Base-by-base conservation (phyloP, 306 rosid genomes). In the Erythrophleum fordii region DNA sequence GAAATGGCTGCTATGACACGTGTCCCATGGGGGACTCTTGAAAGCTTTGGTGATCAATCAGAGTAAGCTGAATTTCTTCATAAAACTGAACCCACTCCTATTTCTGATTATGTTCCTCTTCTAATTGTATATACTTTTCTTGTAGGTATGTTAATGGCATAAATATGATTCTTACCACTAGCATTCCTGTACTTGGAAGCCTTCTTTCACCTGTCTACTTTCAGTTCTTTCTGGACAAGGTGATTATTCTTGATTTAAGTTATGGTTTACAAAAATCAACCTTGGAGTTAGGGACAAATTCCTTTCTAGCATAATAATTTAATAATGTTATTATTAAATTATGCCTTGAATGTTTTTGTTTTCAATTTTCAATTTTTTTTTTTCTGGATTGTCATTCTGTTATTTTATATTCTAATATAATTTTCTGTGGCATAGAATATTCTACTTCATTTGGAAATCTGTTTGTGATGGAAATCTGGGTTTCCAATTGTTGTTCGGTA, bases 1-100 rank as follows among this genome's bases (percentile, higher is more conserved):
- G 99, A 95, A 89, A 93, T 95, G 99, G 94, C 97, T 65, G 92
- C 94, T 55, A 95, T 95, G 99, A 92, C 97, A 77, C 94, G 97
- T 18, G 96, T 95, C 48, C 96, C 91, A 72, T 95, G 98, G 98
- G 93, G 86, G 71, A 88, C 93, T 4, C 99, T 95, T 84, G 98
- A 95, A 79, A 93, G 97, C 77, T 98, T 95, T 77, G 99, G 99
- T 48, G 99, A 95, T 83, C 99, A 95, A 77, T 95, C 99, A 53
- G 98, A 95, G 99, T 95, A 88, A 81, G 97, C 76, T 52, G 68
- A 69, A 72, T 75, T 84, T 73, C 58, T 49, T 52, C 39, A 68
- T 75, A 44, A 72, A 67, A n/a, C 48, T 55, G 52, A 74, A 53
- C 22, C 56, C 26, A 26, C 59, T 81, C 48, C 46, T 74, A 17